A percentile compares a stretch with the other conserved stretches of the same genome.
These are phyloP conservation scores for Aspergillus conjunctus DNA, from an alignment of 495 filamentous ascomycete genomes.

Conservation along the genomic window DNA sequence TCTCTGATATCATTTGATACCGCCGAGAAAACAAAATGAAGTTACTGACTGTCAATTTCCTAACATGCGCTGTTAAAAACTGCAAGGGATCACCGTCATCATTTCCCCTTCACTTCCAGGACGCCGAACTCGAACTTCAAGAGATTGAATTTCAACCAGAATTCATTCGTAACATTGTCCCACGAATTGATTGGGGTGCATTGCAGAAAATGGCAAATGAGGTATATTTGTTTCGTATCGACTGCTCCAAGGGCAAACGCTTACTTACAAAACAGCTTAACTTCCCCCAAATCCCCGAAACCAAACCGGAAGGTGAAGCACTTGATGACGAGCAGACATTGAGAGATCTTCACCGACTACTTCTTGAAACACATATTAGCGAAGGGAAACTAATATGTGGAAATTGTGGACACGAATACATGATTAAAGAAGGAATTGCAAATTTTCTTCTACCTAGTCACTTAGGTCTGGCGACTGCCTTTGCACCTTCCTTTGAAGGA, in stretches of 20 bases:
- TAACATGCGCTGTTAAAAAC: constrained; percentile 91
- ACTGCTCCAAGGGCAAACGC: neutral
- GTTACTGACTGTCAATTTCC: constrained; percentile 92
- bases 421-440: constrained; percentile 89
- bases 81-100: constrained; percentile 78
- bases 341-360: constrained; percentile 74
- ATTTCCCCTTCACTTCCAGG: constrained; percentile 88
- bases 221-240: constrained; percentile 49
- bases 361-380: constrained; percentile 86
- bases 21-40: constrained; percentile 60
- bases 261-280: constrained; percentile 57
- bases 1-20: neutral
- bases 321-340: constrained; percentile 63
- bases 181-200: constrained; percentile 85
- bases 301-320: constrained; percentile 60
- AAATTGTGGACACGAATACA: constrained; percentile 90
- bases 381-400: constrained; percentile 89
- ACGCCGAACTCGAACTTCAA: constrained; percentile 83
- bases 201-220: constrained; percentile 74
- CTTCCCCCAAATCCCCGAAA: constrained; percentile 73
- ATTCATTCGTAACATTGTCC: constrained; percentile 79
- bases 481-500: neutral
- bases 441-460: constrained; percentile 96
- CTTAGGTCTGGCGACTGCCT: constrained; percentile 58
- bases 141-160: constrained; percentile 76